These are phyloP conservation scores for Graphiopsis chlorocephala DNA, from an alignment of 2,329 filamentous ascomycete species.

Conservation along the genomic window DNA sequence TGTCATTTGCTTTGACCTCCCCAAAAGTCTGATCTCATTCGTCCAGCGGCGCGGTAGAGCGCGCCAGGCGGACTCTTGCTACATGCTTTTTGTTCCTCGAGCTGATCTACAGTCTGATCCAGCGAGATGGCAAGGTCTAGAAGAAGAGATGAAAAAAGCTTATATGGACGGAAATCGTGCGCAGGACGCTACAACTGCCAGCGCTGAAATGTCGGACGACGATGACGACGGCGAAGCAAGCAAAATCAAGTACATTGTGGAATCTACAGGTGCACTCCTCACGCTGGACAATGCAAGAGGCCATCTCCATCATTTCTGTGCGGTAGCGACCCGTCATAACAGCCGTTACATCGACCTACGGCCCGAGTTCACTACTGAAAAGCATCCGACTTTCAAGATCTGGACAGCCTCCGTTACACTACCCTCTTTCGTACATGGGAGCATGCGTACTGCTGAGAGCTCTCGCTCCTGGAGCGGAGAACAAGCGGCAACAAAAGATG, in stretches of 20 bases:
- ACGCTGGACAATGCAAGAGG: constrained; percentile 69
- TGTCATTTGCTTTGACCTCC: constrained; percentile 63
- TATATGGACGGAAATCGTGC: constrained; percentile 49
- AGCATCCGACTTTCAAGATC: constrained; percentile 17
- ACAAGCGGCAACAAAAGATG: constrained; percentile 72
- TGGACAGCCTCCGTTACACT: constrained; percentile 64
- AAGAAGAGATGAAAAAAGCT: constrained; percentile 67
- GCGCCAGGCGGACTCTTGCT: constrained; percentile 55
- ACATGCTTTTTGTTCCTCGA: constrained; percentile 50
- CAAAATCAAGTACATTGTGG: constrained; percentile 43
- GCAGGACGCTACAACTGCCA: constrained; percentile 55
- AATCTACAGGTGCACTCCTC: constrained; percentile 59
- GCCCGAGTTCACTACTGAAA: constrained; percentile 61
- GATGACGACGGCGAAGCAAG: constrained; percentile 47
- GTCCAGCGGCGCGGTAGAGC: constrained; percentile 65
- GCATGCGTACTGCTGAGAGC: constrained; percentile 56
- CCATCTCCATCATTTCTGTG: constrained; percentile 84
- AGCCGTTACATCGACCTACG: constrained; percentile 60
- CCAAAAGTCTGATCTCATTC: constrained; percentile 62
- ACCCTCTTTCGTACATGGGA: constrained; percentile 65
- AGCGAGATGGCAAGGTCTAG: constrained; percentile 63
- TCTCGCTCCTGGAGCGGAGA: constrained; percentile 65
- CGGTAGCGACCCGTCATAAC: constrained; percentile 50
- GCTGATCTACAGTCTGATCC: constrained; percentile 35
- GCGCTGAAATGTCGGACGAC: constrained; percentile 34